Conservation (phyloP, 495 filamentous ascomycete species). For the Penicillium egyptiacum region DNA sequence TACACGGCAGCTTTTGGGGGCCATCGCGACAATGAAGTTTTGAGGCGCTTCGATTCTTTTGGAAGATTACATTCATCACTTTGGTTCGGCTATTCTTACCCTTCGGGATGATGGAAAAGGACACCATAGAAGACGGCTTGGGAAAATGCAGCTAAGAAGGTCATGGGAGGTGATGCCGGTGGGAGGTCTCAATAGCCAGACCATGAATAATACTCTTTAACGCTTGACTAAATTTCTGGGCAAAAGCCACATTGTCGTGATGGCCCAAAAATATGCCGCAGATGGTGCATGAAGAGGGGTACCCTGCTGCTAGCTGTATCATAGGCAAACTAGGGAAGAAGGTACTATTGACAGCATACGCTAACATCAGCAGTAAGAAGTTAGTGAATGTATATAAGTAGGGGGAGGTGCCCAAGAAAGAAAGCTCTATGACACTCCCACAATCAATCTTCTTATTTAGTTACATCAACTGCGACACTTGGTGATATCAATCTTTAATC, state of each 20-base stretch:
- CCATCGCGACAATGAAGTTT: not conserved
- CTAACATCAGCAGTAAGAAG: not conserved
- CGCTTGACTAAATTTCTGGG: not conserved
- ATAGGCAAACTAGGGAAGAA: not conserved
- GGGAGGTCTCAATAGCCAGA: not conserved
- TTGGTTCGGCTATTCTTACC: not conserved
- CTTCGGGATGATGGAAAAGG: no score
- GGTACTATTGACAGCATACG: not conserved
- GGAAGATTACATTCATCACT: not conserved
- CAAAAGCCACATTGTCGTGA: not conserved
- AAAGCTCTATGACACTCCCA: not conserved
- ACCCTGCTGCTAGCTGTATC: not conserved
- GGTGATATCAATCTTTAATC: not conserved
- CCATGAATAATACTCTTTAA: not conserved
- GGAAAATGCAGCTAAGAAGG: not conserved
- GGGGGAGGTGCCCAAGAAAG: not conserved
- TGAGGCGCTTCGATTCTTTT: not conserved
- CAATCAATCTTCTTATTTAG: not conserved
- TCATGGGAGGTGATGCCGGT: no score
- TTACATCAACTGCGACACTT: conserved; percentile 5
- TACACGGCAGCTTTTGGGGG: not conserved
- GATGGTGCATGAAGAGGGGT: not conserved
- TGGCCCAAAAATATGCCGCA: not conserved
- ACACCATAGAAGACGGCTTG: not conserved
- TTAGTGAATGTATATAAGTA: not conserved